Evolutionary conservation across 345 rosid species (phyloP), one percentile per base, ranked within the genome.

Genomic region (Isatis tinctoria): DNA sequence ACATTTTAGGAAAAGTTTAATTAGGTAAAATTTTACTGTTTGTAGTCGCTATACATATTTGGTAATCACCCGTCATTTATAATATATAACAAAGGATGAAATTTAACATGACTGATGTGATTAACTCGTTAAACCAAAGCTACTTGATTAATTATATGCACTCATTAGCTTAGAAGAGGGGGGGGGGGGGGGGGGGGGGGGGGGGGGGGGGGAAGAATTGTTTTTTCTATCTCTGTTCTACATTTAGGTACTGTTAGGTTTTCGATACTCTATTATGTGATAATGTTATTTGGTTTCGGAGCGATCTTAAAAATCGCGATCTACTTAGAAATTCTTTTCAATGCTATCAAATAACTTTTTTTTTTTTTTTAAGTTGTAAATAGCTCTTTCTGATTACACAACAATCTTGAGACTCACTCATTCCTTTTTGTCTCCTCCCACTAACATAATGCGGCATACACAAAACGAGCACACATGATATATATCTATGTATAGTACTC

Each of bases 371-470:
- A 61, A 61, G 27, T 69, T 56, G 54, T 28, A 64, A 54, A 57
- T 64, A 37, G 47, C 10, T 44, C 17, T 45, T 56, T 70, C 58
- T 54, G 56, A 77, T 64, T 54, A 57, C 37, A 40, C 56, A 70
- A 70, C 80, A 77, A 70, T 47, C 76, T 77, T 77, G 72, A 64
- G 39, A 6, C 51, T 63, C 60, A 76, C 75, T 70, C 75, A 35
- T 56, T 64, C 44, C 79, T 70, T 70, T 70, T 63, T 70, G 75
- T 47, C 74, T 54, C 66, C 71, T 57, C 60, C 70, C 75, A 76
- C 72, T 70, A 57, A 70, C 75, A 54, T 63, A 69, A 63, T 69
- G 79, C 59, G 65, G 26, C 75, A 44, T 45, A 63, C 44, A 62
- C 66, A 60, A 52, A 60, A 62, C 18, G 20, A 63, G 56, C 45